These are phyloP conservation scores for Telfairia occidentalis DNA, from an alignment of 331 rosid species.

Conservation along the genomic window DNA sequence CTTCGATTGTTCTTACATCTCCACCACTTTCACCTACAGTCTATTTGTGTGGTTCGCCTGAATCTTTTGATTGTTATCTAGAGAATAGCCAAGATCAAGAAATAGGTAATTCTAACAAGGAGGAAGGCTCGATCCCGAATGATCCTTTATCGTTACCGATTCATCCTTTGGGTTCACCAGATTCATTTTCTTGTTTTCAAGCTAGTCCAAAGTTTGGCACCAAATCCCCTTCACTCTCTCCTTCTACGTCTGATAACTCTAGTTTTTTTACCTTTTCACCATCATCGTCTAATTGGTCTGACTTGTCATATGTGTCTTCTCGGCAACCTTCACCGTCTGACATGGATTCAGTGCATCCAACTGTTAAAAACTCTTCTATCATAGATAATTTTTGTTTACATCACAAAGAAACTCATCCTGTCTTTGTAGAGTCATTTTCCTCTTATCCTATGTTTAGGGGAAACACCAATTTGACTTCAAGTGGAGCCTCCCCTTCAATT, in stretches of 20 bases:
- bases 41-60: conserved; percentile 45
- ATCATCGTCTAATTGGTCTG: conserved; percentile 83
- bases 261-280: conserved; percentile 81
- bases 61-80: conserved; percentile 51
- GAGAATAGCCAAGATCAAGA: conserved; percentile 26
- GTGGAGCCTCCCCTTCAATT: conserved; percentile 46
- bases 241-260: conserved; percentile 71
- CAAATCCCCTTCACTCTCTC: conserved; percentile 74
- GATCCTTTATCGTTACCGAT: conserved; percentile 29
- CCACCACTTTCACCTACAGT: conserved; percentile 38
- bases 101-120: conserved; percentile 20
- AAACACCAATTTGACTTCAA: conserved; percentile 21
- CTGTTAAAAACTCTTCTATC: conserved; percentile 33
- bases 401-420: conserved; percentile 27
- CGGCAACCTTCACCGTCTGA: conserved; percentile 78
- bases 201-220: conserved; percentile 39
- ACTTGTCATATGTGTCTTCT: conserved; percentile 58
- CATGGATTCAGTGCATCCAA: conserved; percentile 43
- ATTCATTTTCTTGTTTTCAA: conserved; percentile 46
- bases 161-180: conserved; percentile 32
- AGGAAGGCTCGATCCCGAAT: conserved; percentile 22
- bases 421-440: conserved; percentile 32
- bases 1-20: conserved; percentile 27
- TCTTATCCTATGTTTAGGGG: conserved; percentile 20
- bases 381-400: conserved; percentile 25